Evolutionary conservation across 2,329 filamentous ascomycete genomes (phyloP).

Genomic region (Fonsecaea erecta): DNA sequence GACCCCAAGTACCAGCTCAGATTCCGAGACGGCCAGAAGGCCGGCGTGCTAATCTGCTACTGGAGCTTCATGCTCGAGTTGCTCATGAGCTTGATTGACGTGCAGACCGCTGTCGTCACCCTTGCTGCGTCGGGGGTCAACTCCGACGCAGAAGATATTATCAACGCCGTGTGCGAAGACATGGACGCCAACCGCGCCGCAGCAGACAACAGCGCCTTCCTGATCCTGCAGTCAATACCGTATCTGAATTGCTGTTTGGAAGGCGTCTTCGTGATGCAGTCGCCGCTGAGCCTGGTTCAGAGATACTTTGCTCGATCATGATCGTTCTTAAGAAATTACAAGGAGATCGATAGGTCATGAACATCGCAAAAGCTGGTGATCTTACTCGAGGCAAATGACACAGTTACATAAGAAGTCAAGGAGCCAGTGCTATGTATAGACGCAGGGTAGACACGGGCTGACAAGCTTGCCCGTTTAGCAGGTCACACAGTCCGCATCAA

Average conservation of each 20-base stretch:
- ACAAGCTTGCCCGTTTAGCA: neutral
- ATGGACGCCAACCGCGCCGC: neutral
- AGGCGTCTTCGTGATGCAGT: slow-evolving; percentile 9
- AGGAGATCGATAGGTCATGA: neutral
- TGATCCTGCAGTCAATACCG: slow-evolving; percentile 9
- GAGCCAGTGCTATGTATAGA: too few species aligned
- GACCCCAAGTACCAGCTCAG: slow-evolving; percentile 2
- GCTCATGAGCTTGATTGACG: slow-evolving; percentile 6
- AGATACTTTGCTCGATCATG: slow-evolving; percentile 7
- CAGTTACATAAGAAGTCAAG: too few species aligned
- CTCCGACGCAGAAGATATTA: neutral
- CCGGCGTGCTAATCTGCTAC: slow-evolving; percentile 3
- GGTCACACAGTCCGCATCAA: neutral
- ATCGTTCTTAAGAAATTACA: neutral
- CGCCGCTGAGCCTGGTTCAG: slow-evolving; percentile 5
- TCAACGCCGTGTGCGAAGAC: neutral
- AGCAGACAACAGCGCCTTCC: neutral
- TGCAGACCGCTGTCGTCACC: neutral
- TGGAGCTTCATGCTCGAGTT: slow-evolving; percentile 13
- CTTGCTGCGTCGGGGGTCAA: neutral
- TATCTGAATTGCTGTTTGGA: slow-evolving; percentile 12
- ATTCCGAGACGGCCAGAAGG: slow-evolving; percentile 13
- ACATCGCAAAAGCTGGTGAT: neutral
- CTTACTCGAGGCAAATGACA: too few species aligned
- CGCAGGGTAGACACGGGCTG: too few species aligned